Evolutionary conservation across 257 asterid species (phyloP), one percentile per base, ranked within the genome.

Genomic region (Solanum corneliomulleri): DNA sequence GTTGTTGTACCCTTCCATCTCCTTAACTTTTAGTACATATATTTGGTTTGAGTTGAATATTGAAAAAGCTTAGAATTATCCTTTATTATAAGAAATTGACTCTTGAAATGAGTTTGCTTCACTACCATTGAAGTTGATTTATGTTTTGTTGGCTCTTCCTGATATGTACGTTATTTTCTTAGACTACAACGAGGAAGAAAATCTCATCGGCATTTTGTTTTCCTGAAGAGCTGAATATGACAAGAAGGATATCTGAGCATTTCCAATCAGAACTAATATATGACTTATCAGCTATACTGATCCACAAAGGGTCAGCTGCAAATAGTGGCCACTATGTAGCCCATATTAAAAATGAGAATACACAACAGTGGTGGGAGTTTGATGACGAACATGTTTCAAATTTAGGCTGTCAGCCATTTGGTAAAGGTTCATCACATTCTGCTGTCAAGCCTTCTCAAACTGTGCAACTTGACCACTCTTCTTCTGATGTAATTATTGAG

Each of bases 341-440:
- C 70, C 96, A 95, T 90, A 92, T 97, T 89, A 97, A 91, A 97
- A 97, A 97, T 86, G 93, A 92, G 84, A 94, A 94, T 89, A 91
- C 95, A 62, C 96, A 93, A 87, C 94, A 91, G 88, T 97, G 99
- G 99, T 97, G 99, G 99, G 99, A 95, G 89, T 97, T 97, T 93
- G 99, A 97, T 87, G 99, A 95, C 87, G 99, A 97, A 87, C 92
- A 82, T 25, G 98, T 97, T 86, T 94, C 98, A 66, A 91, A 92
- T 88, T 92, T 97, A 92, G 99, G 99, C 77, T 86, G 88, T 78
- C 93, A 93, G 87, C 99, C 99, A 47, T 94, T 95, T 92, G 94
- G 95, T 62, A 87, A 93, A 29, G 76, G 85, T 84, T 82, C 94
- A 86, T 93, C 96, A 74, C 87, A 27, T 82, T 69, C 92, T 89